phyloP scores from a whole-genome alignment of 192 early-diverging fungal species.

The Backusella liffmaniae region DNA sequence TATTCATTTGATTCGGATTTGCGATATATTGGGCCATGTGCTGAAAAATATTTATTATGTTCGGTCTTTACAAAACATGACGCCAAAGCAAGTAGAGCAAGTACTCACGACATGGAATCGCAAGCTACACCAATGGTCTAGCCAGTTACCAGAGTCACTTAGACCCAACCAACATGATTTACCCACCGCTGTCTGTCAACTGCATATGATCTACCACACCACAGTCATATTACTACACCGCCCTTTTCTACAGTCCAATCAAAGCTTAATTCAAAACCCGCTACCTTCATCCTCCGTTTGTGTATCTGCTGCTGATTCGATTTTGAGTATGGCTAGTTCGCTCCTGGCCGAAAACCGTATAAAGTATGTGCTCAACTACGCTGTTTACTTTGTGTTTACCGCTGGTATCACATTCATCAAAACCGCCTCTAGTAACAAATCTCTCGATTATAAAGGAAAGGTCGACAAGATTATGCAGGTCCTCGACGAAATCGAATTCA shows the following conservation, averaged over 20 bases:
- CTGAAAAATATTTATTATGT: conserved; percentile 49
- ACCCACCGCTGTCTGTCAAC: conserved; percentile 21
- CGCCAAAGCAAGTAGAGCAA: conserved; percentile 6
- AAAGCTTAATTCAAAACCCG: conserved; percentile 5
- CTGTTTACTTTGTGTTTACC: conserved; percentile 30
- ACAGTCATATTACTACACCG: conserved; percentile 53
- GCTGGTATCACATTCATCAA: conserved; percentile 35
- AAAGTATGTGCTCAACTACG: conserved; percentile 19
- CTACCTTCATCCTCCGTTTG: conserved; percentile 30
- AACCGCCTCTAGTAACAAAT: conserved; percentile 2
- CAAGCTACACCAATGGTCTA: conserved; percentile 35
- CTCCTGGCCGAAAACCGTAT: conserved; percentile 15
- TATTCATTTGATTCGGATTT: conserved; percentile 12
- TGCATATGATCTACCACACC: conserved; percentile 52
- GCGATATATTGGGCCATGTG: conserved; percentile 49
- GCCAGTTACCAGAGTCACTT: conserved; percentile 35
- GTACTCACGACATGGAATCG: conserved; percentile 19
- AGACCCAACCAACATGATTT: conserved; percentile 2
- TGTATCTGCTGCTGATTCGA: conserved; percentile 21
- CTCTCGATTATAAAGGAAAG: conserved; percentile 16
- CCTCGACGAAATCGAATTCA: conserved; percentile 22
- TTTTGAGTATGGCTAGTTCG: conserved; percentile 18
- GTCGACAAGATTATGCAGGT: conserved; percentile 20
- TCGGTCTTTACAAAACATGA: conserved; percentile 21
- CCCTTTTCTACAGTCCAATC: conserved; percentile 40